Conservation (phyloP, 768 basidiomycete species). For the Macrocybe gigantea region DNA sequence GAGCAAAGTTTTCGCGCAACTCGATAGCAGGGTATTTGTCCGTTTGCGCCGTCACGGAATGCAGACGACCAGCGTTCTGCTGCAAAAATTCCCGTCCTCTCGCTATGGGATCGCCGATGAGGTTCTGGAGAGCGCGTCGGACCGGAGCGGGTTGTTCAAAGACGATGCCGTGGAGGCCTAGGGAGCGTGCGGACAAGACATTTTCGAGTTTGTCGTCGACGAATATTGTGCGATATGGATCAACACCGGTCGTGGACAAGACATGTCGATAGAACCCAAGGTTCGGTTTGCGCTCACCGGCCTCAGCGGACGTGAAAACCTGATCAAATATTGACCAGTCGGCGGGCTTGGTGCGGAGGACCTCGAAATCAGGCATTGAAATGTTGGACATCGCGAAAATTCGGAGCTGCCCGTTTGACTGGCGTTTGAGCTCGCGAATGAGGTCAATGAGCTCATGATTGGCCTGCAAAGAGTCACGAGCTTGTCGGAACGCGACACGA, state of each 20-base stretch:
- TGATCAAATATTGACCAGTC: conserved; percentile 45
- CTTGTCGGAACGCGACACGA: conserved; percentile 36
- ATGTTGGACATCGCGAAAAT: conserved; percentile 61
- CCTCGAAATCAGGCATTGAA: conserved; percentile 43
- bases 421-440: conserved; percentile 38
- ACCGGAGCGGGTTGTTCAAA: conserved; percentile 37
- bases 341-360: conserved; percentile 36
- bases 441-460: conserved; percentile 39
- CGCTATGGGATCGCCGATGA: conserved; percentile 38
- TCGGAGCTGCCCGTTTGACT: conserved; percentile 25
- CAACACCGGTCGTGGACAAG: conserved; percentile 33
- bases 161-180: conserved; percentile 51
- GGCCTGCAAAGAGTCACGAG: conserved; percentile 39
- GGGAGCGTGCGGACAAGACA: conserved; percentile 48
- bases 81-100: conserved; percentile 37
- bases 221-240: conserved; percentile 44
- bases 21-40: conserved; percentile 22
- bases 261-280: conserved; percentile 49
- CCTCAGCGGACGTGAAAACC: conserved; percentile 46
- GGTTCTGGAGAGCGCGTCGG: conserved; percentile 38
- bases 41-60: conserved; percentile 37
- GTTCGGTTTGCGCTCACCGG: conserved; percentile 51
- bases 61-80: conserved; percentile 30
- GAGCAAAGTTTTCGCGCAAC: conserved; percentile 50
- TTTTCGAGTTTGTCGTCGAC: conserved; percentile 60